phyloP scores from a whole-genome alignment of 2,329 filamentous ascomycete genomes.

The Ceratocystis ficicola region DNA sequence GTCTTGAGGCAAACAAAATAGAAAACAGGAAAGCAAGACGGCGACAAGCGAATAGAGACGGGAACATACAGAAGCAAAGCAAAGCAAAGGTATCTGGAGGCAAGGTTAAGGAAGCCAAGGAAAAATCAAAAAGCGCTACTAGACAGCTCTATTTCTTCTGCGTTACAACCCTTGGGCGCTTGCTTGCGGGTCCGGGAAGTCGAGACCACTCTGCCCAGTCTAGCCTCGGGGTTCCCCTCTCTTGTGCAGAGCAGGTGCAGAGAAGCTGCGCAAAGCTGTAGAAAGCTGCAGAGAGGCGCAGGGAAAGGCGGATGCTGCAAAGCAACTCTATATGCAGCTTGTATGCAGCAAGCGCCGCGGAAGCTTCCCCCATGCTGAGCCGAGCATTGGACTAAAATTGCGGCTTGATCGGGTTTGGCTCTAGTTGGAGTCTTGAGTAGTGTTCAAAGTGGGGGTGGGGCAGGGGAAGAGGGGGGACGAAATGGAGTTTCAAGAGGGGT shows the following conservation, averaged over 20 bases:
- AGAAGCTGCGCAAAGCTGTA: no score
- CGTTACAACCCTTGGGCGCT: not conserved
- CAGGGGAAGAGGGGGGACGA: not conserved
- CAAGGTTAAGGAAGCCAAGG: no score
- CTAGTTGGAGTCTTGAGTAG: not conserved
- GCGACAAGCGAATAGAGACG: no score
- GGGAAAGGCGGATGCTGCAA: not conserved
- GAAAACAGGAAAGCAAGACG: no score
- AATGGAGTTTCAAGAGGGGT: not conserved
- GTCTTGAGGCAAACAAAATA: no score
- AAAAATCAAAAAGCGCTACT: no score
- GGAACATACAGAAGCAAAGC: no score
- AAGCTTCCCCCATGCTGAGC: conserved; percentile 3
- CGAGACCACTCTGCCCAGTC: not conserved
- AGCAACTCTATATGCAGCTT: no score
- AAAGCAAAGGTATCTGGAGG: no score
- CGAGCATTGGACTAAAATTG: conserved; percentile 7
- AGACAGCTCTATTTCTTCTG: no score
- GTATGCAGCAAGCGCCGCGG: conserved; percentile 4
- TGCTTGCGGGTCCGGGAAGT: not conserved
- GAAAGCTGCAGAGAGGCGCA: no score
- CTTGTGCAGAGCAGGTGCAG: not conserved
- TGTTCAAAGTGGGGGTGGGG: conserved; percentile 1
- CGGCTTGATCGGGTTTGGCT: not conserved
- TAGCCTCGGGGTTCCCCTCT: conserved; percentile 10